phyloP scores from a whole-genome alignment of 768 basidiomycete species.

The Zangia roseola region DNA sequence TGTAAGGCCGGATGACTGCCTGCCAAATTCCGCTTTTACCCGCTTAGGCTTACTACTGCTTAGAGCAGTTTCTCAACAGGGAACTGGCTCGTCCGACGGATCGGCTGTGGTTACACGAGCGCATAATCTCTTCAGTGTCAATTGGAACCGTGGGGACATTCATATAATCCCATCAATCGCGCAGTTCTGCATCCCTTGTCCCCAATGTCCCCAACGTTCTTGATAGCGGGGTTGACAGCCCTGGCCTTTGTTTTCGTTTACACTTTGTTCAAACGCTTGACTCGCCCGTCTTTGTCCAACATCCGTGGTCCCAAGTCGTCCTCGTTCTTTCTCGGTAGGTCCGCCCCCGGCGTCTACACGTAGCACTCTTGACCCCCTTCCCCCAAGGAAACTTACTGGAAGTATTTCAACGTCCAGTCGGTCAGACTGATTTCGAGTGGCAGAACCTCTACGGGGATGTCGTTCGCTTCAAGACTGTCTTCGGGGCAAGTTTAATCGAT shows the following conservation, averaged over 20 bases:
- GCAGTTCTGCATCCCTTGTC: background rate
- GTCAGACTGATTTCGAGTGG: slow-evolving; percentile 30
- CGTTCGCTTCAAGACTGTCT: slow-evolving; percentile 26
- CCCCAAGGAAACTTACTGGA: slow-evolving; percentile 16
- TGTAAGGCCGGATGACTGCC: slow-evolving; percentile 2
- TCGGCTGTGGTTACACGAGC: background rate
- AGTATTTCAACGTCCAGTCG: slow-evolving; percentile 28
- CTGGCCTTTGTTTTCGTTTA: background rate
- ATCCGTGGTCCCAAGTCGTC: background rate
- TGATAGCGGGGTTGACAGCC: slow-evolving; percentile 1
- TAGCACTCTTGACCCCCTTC: background rate
- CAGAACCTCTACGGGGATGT: slow-evolving; percentile 29
- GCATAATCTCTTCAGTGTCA: slow-evolving; percentile 9
- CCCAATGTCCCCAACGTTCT: slow-evolving; percentile 10
- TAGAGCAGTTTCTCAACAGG: background rate
- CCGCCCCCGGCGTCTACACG: background rate
- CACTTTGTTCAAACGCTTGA: background rate
- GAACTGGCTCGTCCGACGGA: slow-evolving; percentile 3
- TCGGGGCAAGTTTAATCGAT: slow-evolving; percentile 18
- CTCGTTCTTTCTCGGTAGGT: background rate
- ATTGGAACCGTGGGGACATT: background rate
- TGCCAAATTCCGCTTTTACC: background rate
- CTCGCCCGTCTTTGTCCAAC: background rate
- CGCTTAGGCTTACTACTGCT: background rate
- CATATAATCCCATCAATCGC: background rate